Evolutionary conservation across 2,329 filamentous ascomycete genomes (phyloP).

Genomic region (Trichoderma arundinaceum): DNA sequence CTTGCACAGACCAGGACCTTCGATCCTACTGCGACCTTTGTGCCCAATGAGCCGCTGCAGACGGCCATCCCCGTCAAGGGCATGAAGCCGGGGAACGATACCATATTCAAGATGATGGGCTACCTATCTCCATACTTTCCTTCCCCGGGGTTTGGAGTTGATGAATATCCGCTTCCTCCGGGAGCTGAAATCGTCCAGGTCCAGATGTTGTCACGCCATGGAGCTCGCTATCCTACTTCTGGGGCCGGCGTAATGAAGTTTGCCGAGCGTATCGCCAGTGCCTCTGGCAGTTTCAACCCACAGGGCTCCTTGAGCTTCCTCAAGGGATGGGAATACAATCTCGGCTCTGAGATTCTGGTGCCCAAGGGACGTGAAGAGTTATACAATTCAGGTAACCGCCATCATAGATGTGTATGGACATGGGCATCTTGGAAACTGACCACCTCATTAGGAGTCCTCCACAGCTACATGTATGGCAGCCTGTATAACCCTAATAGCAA

Average conservation of each 20-base stretch:
- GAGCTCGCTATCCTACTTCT: conserved; percentile 72
- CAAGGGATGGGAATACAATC: conserved; percentile 69
- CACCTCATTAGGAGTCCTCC: conserved; percentile 60
- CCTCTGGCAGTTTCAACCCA: conserved; percentile 59
- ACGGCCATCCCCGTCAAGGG: conserved; percentile 71
- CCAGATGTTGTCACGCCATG: conserved; percentile 75
- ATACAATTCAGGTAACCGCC: conserved; percentile 62
- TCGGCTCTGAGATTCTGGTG: conserved; percentile 74
- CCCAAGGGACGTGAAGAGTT: conserved; percentile 75
- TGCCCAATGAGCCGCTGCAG: conserved; percentile 72
- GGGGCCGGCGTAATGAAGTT: conserved; percentile 61
- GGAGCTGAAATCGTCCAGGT: conserved; percentile 73
- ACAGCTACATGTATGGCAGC: conserved; percentile 74
- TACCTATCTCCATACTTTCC: conserved; percentile 71
- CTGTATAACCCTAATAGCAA: conserved; percentile 75
- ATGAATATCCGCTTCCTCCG: conserved; percentile 70
- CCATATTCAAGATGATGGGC: conserved; percentile 74
- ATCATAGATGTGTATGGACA: neutral
- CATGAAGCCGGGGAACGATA: conserved; percentile 60
- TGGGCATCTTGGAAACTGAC: neutral
- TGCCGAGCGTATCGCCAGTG: conserved; percentile 62
- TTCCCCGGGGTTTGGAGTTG: conserved; percentile 74
- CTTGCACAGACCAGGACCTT: conserved; percentile 73
- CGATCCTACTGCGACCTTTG: conserved; percentile 67
- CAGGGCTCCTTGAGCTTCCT: conserved; percentile 68